Conservation (phyloP, 78 protist genomes). For the Dictyostelium citrinum region DNA sequence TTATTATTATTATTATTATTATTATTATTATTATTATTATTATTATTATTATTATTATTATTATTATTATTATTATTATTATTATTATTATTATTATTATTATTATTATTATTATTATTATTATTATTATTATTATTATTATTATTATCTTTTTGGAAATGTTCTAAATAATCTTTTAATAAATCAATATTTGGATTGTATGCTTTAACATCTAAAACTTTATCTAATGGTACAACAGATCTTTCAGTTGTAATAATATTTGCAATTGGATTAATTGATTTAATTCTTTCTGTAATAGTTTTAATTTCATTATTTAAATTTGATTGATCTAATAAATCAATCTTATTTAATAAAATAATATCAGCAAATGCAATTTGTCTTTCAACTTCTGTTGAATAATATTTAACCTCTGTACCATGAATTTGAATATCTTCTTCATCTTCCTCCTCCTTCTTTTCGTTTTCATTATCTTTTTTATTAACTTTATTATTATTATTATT, state of each 20-base stretch:
- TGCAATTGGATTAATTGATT: constrained; percentile 70
- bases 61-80: too few species aligned
- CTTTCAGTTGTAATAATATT: neutral
- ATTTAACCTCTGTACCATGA: neutral
- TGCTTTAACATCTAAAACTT: constrained; percentile 35
- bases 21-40: neutral
- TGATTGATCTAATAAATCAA: constrained; percentile 68
- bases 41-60: too few species aligned
- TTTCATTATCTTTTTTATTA: neutral
- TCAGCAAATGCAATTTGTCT: constrained; percentile 86
- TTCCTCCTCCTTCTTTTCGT: neutral
- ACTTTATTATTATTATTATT: neutral
- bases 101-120: too few species aligned
- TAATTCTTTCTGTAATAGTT: neutral
- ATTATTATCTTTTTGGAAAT: neutral
- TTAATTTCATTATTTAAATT: neutral
- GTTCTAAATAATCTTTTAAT: neutral
- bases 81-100: too few species aligned
- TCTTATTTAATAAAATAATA: constrained; percentile 78
- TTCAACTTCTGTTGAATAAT: constrained; percentile 62
- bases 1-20: neutral
- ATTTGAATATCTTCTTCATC: neutral
- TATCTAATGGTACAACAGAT: constrained; percentile 21
- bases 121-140: too few species aligned
- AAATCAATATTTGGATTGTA: constrained; percentile 52